Percentiles rank a stretch among this genome's conserved stretches.
Conservation (phyloP, 805 yeast genomes). For the Groenewaldozyma salmanticensis region DNA sequence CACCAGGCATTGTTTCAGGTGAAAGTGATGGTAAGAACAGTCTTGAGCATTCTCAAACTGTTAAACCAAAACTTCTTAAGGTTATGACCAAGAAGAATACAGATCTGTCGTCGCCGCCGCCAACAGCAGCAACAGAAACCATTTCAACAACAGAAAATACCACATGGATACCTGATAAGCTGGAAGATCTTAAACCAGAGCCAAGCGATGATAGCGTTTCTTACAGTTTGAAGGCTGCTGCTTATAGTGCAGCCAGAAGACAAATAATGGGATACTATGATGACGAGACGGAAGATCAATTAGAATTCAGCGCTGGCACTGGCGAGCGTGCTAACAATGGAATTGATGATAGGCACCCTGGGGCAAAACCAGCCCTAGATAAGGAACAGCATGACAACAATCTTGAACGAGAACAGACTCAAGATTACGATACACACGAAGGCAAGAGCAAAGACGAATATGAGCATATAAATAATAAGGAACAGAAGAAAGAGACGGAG, state of each 20-base stretch:
- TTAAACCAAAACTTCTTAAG: not conserved
- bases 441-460: too few relatives aligned
- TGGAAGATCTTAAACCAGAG: not conserved
- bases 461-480: too few relatives aligned
- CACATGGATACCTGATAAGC: too few relatives aligned
- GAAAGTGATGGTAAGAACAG: not conserved
- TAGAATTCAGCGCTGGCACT: too few relatives aligned
- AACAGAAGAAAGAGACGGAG: too few relatives aligned
- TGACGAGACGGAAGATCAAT: not conserved
- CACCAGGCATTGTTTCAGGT: not conserved
- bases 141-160: too few relatives aligned
- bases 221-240: conserved; percentile 24
- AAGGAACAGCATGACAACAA: too few relatives aligned
- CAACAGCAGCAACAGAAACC: not conserved
- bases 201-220: not conserved
- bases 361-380: too few relatives aligned
- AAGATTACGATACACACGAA: too few relatives aligned
- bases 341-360: too few relatives aligned
- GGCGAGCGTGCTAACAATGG: too few relatives aligned
- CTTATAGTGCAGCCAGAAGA: conserved; percentile 32
- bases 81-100: not conserved
- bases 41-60: not conserved
- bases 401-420: not conserved
- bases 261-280: conserved; percentile 24
- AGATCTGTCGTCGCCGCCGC: too few relatives aligned